Conservation (phyloP, 2,329 filamentous ascomycete species). For the Epichloe brachyelytri region DNA sequence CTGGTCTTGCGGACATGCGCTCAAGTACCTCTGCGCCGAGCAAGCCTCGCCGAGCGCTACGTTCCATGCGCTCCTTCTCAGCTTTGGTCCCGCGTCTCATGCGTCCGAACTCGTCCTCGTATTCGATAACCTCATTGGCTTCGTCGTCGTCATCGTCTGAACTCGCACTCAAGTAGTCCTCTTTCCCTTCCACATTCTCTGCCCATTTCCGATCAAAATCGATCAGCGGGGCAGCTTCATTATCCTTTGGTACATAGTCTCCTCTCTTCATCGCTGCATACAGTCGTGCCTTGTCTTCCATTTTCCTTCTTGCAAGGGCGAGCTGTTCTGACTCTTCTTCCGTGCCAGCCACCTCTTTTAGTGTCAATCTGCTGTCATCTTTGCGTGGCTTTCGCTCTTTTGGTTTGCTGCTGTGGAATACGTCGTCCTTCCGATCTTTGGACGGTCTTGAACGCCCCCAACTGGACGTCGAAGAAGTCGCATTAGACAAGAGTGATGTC, state of each 20-base stretch:
- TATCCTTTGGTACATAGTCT: constrained; percentile 59
- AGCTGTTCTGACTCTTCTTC: constrained; percentile 55
- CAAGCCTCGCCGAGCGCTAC: constrained; percentile 35
- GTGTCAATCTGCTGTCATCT: constrained; percentile 35
- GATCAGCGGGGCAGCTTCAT: constrained; percentile 56
- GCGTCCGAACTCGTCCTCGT: constrained; percentile 87
- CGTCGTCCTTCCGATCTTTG: constrained; percentile 36
- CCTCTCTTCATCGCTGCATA: constrained; percentile 87
- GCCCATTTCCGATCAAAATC: constrained; percentile 98
- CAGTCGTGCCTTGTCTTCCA: constrained; percentile 80
- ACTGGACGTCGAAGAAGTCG: constrained; percentile 27
- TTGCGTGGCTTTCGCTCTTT: constrained; percentile 26
- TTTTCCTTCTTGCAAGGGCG: constrained; percentile 60
- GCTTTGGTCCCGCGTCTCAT: constrained; percentile 57
- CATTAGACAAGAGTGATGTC: constrained; percentile 59
- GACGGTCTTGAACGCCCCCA: constrained; percentile 32
- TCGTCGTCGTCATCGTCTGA: constrained; percentile 28
- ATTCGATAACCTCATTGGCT: constrained; percentile 61
- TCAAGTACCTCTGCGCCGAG: constrained; percentile 49
- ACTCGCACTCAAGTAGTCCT: constrained; percentile 43
- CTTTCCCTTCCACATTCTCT: constrained; percentile 44
- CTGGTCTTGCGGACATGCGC: constrained; percentile 54
- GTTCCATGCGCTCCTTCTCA: constrained; percentile 52
- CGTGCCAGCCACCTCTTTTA: constrained; percentile 40
- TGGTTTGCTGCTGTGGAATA: constrained; percentile 19